Base-by-base conservation (phyloP, 2,329 filamentous ascomycete species). In the Coniochaeta sp. region DNA sequence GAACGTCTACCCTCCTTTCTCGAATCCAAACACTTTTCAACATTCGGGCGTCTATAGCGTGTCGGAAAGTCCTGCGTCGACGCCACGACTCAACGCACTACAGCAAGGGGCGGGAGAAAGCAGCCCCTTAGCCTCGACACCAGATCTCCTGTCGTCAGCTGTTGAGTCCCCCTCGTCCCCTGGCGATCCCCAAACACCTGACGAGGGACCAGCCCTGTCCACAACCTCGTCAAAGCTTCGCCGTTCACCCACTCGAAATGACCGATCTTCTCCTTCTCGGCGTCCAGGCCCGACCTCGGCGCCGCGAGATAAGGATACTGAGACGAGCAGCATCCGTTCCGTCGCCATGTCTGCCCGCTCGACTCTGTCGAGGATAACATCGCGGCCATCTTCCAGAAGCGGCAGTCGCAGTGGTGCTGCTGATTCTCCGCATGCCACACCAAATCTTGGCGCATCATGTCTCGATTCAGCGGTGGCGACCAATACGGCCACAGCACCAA, bases 1-100 rank as follows among this genome's bases (percentile, higher is more conserved):
- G 73, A 89, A 90, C 61, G 76, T 91, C 9, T 85, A 88, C 58
- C 78, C 89, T 3, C 93, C 93, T 0, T 98, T 87, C 70, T 89
- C 91, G 1, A 97, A 93, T 8, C 86, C 89, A 0, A 88, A 90
- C 66, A 87, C 86, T 0, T 93, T 96, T 73, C 88, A 89, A 62
- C 82, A 83, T 6, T 89, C 90, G 40, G 88, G 86, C 7, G 85
- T 88, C 36, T 93, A 90, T 69, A 91, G 88, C 71, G 81, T 79
- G 68, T 76, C 84, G 58, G 80, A 84, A 62, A 79, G 84, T 65
- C 79, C 79, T 7, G 71, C 76, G 1, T 77, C 80, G 1, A 84
- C 81, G 1, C 81, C 81, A 0, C 73, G 76, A 9, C 71, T 79
- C 24, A 68, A 65, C 9, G 73, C 76, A 34, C 63, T 69, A 5